These are phyloP conservation scores for Exobasidium cylindrosporum DNA, from an alignment of 1,284 basidiomycete genomes.

Conservation along the genomic window DNA sequence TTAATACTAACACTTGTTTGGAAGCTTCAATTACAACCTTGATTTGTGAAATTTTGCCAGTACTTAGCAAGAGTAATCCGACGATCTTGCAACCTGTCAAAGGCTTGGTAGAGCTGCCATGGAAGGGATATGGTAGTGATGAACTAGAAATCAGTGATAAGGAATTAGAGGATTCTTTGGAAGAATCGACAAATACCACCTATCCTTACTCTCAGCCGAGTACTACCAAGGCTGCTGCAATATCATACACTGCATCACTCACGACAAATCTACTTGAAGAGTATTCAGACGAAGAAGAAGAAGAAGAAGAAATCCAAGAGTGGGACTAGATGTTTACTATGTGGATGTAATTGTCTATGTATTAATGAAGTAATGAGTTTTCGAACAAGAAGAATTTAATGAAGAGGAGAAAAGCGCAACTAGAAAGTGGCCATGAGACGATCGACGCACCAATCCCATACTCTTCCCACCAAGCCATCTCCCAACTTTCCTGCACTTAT, in stretches of 20 bases:
- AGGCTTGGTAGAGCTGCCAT: background rate
- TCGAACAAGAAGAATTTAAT: background rate
- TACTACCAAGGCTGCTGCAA: too few species aligned
- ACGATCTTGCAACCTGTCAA: background rate
- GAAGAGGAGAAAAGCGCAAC: background rate
- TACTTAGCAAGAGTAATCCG: conserved; percentile 23
- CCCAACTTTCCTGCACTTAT: conserved; percentile 34
- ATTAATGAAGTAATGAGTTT: background rate
- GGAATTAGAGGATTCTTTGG: background rate
- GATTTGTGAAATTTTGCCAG: conserved; percentile 25
- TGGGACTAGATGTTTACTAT: background rate
- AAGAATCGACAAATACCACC: too few species aligned
- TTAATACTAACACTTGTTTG: background rate
- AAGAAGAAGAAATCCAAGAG: conserved; percentile 3
- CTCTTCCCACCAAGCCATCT: conserved; percentile 35
- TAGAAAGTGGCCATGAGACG: conserved; percentile 18
- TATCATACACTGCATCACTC: too few species aligned
- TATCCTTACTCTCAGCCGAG: too few species aligned
- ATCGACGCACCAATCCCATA: conserved; percentile 39
- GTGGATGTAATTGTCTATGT: background rate
- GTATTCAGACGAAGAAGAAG: too few species aligned
- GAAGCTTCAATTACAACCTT: conserved; percentile 19
- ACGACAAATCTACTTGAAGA: too few species aligned
- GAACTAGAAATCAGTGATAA: background rate
- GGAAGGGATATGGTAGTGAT: background rate